Evolutionary conservation across 352 stramenopile species (phyloP).

Genomic region (Phytopythium aichiense): DNA sequence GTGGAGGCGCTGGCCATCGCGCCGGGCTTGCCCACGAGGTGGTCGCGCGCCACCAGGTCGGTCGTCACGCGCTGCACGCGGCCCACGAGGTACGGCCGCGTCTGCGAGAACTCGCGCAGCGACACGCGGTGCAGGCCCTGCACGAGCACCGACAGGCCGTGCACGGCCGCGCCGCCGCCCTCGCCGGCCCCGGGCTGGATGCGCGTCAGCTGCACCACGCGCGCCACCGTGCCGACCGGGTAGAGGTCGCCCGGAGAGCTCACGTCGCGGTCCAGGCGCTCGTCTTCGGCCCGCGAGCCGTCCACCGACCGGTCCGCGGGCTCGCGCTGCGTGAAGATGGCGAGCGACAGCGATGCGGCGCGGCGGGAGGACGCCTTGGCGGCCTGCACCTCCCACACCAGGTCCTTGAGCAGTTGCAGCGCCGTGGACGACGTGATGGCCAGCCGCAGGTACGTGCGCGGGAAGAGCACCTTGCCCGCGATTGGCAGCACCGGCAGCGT

Average conservation of each 20-base stretch:
- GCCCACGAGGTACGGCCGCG: constrained; percentile 52
- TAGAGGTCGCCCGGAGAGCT: constrained; percentile 39
- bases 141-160: constrained; percentile 59
- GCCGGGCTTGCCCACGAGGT: constrained; percentile 6
- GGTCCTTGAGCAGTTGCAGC: constrained; percentile 73
- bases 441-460: constrained; percentile 67
- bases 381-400: constrained; percentile 68
- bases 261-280: constrained; percentile 13
- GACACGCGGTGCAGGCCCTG: constrained; percentile 55
- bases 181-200: constrained; percentile 30
- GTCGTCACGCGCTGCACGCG: constrained; percentile 31
- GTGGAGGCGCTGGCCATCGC: constrained; percentile 4
- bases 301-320: constrained; percentile 12
- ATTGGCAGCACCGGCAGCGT: constrained; percentile 65
- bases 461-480: constrained; percentile 70
- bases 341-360: constrained; percentile 43
- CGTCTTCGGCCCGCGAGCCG: constrained; percentile 3
- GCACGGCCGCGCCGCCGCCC: constrained; percentile 4
- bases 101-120: constrained; percentile 44
- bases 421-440: constrained; percentile 54
- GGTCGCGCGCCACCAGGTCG: constrained; percentile 12
- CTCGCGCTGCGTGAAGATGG: constrained; percentile 53
- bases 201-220: constrained; percentile 72
- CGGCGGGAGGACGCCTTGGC: constrained; percentile 33
- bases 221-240: constrained; percentile 53